Conservation (phyloP, 257 asterid genomes). For the Thymus quinquecostatus region DNA sequence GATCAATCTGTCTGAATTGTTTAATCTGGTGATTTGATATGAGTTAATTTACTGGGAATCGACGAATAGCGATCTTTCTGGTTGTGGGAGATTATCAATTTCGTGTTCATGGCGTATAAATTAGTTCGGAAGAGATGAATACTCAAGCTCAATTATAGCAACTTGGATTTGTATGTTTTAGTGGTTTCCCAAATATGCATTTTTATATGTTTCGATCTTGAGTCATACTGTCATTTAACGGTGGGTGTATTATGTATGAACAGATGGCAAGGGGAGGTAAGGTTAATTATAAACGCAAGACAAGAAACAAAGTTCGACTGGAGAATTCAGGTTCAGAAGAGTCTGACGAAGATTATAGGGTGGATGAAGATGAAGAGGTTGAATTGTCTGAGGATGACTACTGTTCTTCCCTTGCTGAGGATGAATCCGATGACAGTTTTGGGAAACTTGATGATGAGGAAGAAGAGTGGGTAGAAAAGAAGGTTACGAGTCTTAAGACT, state of each 20-base stretch:
- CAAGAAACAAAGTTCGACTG: constrained; percentile 42
- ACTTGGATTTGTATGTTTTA: constrained; percentile 15
- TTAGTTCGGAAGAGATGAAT: constrained; percentile 20
- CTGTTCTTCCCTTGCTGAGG: constrained; percentile 71
- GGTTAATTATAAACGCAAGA: constrained; percentile 41
- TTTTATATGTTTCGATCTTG: constrained; percentile 25
- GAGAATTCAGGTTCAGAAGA: constrained; percentile 54
- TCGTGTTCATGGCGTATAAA: constrained; percentile 12
- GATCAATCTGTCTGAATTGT: constrained; percentile 23
- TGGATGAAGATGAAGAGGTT: constrained; percentile 64
- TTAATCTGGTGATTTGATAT: constrained; percentile 19
- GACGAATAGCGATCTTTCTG: constrained; percentile 24
- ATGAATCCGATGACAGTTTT: constrained; percentile 66
- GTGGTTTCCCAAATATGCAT: constrained; percentile 5
- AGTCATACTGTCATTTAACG: constrained; percentile 23
- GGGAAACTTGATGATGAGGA: constrained; percentile 49
- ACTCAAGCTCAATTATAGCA: neutral
- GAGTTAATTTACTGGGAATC: constrained; percentile 13
- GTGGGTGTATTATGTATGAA: constrained; percentile 30
- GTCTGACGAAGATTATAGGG: constrained; percentile 83
- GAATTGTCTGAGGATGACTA: constrained; percentile 73
- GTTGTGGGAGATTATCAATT: constrained; percentile 25
- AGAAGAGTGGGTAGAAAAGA: constrained; percentile 47
- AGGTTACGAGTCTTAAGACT: constrained; percentile 38
- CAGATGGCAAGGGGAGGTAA: constrained; percentile 70